Evolutionary conservation across 768 basidiomycete genomes (phyloP).

Genomic region (Boletus pseudopeckii): DNA sequence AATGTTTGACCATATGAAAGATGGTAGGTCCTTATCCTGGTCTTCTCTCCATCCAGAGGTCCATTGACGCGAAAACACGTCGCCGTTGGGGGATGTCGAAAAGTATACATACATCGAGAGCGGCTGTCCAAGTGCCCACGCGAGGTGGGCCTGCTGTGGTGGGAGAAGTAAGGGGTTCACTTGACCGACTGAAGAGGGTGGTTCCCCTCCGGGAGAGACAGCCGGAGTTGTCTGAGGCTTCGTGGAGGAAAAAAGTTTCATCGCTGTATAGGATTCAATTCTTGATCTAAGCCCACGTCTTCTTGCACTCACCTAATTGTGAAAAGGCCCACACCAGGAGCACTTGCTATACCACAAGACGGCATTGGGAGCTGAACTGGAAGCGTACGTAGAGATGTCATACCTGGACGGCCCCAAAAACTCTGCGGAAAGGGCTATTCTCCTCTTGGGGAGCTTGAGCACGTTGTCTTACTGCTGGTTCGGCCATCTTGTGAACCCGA

Average conservation of each 20-base stretch:
- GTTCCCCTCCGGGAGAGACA: conserved; percentile 20
- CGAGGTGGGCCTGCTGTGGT: conserved; percentile 50
- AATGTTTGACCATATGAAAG: conserved; percentile 75
- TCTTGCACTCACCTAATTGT: conserved; percentile 51
- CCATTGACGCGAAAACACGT: conserved; percentile 57
- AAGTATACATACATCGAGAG: conserved; percentile 74
- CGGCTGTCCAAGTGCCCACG: conserved; percentile 58
- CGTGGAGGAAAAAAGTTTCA: conserved; percentile 40
- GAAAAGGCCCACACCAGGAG: conserved; percentile 63
- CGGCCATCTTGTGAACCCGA: conserved; percentile 20
- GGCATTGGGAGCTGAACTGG: conserved; percentile 2
- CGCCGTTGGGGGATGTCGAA: conserved; percentile 59
- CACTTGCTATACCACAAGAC: conserved; percentile 50
- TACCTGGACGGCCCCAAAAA: conserved; percentile 44
- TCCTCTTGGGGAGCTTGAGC: conserved; percentile 26
- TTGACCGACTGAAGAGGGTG: conserved; percentile 19
- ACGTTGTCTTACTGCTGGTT: conserved; percentile 22
- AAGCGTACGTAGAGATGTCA: conserved; percentile 10
- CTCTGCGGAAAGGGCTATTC: conserved; percentile 35
- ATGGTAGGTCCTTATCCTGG: conserved; percentile 52
- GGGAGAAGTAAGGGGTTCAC: conserved; percentile 49
- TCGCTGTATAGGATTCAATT: conserved; percentile 33
- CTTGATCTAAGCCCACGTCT: not conserved
- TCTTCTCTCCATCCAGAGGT: conserved; percentile 47
- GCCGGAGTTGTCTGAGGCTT: conserved; percentile 33